phyloP scores from a whole-genome alignment of 768 basidiomycete species.

The Galerina sulciceps region DNA sequence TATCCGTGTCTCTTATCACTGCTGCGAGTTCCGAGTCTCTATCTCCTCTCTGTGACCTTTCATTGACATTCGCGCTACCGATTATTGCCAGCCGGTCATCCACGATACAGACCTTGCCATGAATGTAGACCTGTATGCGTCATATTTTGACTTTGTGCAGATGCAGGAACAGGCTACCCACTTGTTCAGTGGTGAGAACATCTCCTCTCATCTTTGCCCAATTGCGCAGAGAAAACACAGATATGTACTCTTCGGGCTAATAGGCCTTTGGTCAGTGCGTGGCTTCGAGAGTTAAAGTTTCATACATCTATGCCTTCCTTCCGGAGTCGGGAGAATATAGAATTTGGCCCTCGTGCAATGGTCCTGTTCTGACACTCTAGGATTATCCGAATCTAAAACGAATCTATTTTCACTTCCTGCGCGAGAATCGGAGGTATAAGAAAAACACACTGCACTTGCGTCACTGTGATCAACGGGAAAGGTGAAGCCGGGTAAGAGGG shows the following conservation, averaged over 20 bases:
- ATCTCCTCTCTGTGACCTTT: slow-evolving; percentile 93
- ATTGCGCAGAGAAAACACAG: slow-evolving; percentile 87
- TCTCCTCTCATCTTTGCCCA: slow-evolving; percentile 93
- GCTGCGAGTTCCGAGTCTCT: slow-evolving; percentile 95
- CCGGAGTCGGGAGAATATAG: slow-evolving; percentile 84
- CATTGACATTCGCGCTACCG: slow-evolving; percentile 97
- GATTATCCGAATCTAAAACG: slow-evolving; percentile 83
- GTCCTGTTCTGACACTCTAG: slow-evolving; percentile 94
- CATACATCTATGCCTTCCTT: slow-evolving; percentile 89
- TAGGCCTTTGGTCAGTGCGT: not conserved
- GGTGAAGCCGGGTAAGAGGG: slow-evolving; percentile 90
- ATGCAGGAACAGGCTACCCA: slow-evolving; percentile 28
- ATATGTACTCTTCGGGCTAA: slow-evolving; percentile 91
- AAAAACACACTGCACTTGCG: slow-evolving; percentile 78
- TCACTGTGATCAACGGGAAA: slow-evolving; percentile 93
- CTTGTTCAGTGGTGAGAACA: slow-evolving; percentile 87
- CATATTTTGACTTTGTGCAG: not conserved
- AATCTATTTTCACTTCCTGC: not conserved
- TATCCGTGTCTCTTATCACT: slow-evolving; percentile 94
- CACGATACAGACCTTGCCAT: slow-evolving; percentile 87
- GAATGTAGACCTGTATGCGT: slow-evolving; percentile 76
- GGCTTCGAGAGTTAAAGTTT: slow-evolving; percentile 10
- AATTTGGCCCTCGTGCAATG: slow-evolving; percentile 86
- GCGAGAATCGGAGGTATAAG: slow-evolving; percentile 5
- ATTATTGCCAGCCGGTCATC: slow-evolving; percentile 95